A percentile compares a stretch with the other conserved stretches of the same genome.
These are phyloP conservation scores for Sechiopsis laciniata DNA, from an alignment of 306 rosid species.

Conservation along the genomic window DNA sequence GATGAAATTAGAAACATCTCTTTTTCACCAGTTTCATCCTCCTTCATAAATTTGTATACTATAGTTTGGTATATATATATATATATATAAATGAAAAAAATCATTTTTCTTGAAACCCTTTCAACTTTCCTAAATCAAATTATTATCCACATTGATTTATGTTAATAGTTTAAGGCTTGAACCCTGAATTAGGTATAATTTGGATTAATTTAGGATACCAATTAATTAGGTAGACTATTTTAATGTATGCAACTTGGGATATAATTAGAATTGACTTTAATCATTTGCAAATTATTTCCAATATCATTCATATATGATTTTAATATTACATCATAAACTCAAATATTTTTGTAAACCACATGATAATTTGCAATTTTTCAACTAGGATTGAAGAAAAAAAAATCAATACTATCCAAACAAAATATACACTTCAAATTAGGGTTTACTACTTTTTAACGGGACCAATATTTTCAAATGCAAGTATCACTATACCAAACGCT, in stretches of 20 bases:
- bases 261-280: conserved; percentile 17
- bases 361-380: not conserved
- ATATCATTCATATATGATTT: not conserved
- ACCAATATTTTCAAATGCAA: no score
- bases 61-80: not conserved
- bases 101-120: not conserved
- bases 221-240: conserved; percentile 1
- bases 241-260: not conserved
- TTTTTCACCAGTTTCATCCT: not conserved
- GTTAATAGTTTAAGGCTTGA: not conserved
- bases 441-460: no score
- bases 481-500: no score
- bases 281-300: conserved; percentile 14
- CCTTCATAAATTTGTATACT: not conserved
- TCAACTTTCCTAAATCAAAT: not conserved
- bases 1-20: not conserved
- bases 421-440: no score
- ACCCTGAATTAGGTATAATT: conserved; percentile 10
- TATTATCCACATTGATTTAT: not conserved
- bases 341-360: not conserved
- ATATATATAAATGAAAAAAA: no score
- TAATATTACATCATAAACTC: not conserved
- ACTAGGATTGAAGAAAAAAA: not conserved
- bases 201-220: not conserved
- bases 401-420: not conserved